Evolutionary conservation across 2,329 filamentous ascomycete genomes (phyloP).

Genomic region (Xylariaceae sp.): DNA sequence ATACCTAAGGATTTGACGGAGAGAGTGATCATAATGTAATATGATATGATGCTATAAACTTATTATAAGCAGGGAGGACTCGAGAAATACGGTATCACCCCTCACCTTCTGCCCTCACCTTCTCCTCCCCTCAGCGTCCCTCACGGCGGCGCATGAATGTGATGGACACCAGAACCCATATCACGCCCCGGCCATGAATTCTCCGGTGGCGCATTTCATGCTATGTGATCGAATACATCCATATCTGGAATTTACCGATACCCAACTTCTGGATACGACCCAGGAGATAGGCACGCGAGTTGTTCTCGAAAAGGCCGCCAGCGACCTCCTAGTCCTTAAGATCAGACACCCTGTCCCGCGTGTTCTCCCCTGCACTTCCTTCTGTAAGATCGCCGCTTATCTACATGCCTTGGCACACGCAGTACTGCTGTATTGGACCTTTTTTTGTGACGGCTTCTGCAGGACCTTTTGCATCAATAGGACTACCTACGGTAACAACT

Average conservation of each 20-base stretch:
- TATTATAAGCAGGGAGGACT: neutral
- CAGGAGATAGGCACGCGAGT: constrained; percentile 17
- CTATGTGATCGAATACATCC: neutral
- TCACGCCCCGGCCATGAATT: constrained; percentile 10
- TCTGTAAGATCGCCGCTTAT: constrained; percentile 27
- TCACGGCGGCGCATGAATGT: constrained; percentile 26
- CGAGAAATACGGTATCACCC: neutral
- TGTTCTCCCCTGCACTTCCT: constrained; percentile 13
- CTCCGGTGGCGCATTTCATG: constrained; percentile 18
- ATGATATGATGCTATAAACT: constrained; percentile 4
- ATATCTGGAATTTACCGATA: neutral
- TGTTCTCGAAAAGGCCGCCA: constrained; percentile 5
- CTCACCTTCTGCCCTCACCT: constrained; percentile 11
- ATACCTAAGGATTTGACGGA: neutral
- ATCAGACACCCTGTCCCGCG: constrained; percentile 13
- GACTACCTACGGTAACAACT: neutral
- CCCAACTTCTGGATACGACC: constrained; percentile 9
- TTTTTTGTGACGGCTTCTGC: neutral
- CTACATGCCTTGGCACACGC: neutral
- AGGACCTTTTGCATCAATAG: constrained; percentile 7
- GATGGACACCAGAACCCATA: constrained; percentile 7
- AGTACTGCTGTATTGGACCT: no score
- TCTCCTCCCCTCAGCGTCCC: neutral
- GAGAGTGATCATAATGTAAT: neutral
- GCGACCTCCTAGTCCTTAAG: neutral